phyloP scores from a whole-genome alignment of 768 basidiomycete genomes.

The Amanita muscaria region DNA sequence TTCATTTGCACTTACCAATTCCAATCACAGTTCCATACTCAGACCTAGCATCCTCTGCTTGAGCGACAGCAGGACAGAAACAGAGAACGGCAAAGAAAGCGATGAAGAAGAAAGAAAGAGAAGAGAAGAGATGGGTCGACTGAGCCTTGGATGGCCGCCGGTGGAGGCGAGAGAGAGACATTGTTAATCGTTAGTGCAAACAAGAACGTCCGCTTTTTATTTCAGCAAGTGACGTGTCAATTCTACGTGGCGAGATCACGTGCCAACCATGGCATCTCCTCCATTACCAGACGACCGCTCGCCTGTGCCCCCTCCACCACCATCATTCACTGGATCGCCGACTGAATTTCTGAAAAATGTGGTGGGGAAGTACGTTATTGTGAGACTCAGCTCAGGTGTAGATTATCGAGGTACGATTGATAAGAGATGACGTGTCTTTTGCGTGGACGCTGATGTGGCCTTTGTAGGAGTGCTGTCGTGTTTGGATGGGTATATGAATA shows the following conservation, averaged over 20 bases:
- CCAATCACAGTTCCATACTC: conserved; percentile 81
- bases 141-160: conserved; percentile 8
- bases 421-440: neutral
- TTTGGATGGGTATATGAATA: conserved; percentile 99
- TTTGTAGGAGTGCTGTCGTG: conserved; percentile 80
- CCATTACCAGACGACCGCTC: conserved; percentile 22
- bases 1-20: conserved; percentile 45
- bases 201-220: conserved; percentile 3
- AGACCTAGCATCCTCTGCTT: conserved; percentile 36
- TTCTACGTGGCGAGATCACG: conserved; percentile 8
- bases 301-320: conserved; percentile 34
- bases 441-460: neutral
- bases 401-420: conserved; percentile 74
- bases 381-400: conserved; percentile 84
- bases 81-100: conserved; percentile 54
- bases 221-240: conserved; percentile 7
- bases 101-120: conserved; percentile 40
- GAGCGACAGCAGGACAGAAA: conserved; percentile 51
- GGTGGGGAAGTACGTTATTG: conserved; percentile 92
- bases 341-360: conserved; percentile 93
- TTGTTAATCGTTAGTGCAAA: conserved; percentile 2
- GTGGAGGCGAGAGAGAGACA: conserved; percentile 6
- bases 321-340: conserved; percentile 62
- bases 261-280: conserved; percentile 1
- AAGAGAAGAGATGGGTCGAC: conserved; percentile 20